These are phyloP conservation scores for Mollisiaceae sp. DNA, from an alignment of 2,329 filamentous ascomycete species.

Conservation along the genomic window DNA sequence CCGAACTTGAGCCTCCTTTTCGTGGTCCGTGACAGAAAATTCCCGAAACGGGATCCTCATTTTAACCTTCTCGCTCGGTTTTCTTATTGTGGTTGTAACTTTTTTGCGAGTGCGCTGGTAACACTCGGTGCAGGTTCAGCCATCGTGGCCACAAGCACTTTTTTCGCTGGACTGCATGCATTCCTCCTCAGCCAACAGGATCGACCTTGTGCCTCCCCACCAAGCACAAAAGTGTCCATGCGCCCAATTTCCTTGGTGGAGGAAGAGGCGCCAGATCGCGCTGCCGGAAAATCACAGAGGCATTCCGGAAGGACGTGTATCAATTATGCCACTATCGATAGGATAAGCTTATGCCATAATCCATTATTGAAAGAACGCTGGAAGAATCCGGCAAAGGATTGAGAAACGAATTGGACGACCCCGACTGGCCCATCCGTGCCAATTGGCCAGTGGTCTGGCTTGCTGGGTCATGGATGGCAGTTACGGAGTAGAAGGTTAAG, in stretches of 20 bases:
- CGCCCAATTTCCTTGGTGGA: not conserved
- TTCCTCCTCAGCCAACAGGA: not conserved
- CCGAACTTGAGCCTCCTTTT: constrained; percentile 8
- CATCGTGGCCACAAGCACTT: not conserved
- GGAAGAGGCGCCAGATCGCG: not conserved
- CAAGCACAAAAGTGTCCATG: not conserved
- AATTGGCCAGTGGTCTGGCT: not conserved
- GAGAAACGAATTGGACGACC: not conserved
- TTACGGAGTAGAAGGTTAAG: too few relatives aligned
- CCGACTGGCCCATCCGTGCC: not conserved
- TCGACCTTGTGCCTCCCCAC: not conserved
- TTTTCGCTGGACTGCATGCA: not conserved
- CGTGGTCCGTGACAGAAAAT: constrained; percentile 8
- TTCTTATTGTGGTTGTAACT: not conserved
- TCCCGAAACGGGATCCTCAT: not conserved
- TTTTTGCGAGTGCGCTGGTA: not conserved
- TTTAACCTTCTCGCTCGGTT: not conserved
- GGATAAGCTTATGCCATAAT: constrained; percentile 1
- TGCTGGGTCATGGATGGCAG: not conserved
- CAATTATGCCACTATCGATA: constrained; percentile 7
- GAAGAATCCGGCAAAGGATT: not conserved
- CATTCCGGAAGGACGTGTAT: constrained; percentile 4
- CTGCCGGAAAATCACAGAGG: constrained; percentile 1
- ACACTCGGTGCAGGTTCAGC: not conserved
- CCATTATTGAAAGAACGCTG: not conserved